Conservation (phyloP, 768 basidiomycete genomes). For the Tulasnella sp. region DNA sequence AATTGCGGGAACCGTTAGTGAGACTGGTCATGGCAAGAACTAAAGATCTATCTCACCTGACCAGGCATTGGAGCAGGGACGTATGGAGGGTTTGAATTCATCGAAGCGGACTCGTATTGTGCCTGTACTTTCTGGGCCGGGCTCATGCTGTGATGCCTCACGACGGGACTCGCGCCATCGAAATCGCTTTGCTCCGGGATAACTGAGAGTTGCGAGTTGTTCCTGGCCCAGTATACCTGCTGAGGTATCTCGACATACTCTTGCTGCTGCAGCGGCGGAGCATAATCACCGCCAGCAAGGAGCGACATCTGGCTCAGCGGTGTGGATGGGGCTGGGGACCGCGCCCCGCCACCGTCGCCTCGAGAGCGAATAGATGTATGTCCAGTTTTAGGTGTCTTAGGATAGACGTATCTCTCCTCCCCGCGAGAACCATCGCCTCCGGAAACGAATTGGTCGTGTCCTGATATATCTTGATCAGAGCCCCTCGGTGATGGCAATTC, state of each 20-base stretch:
- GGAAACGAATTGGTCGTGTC: too few relatives aligned
- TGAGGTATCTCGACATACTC: too few relatives aligned
- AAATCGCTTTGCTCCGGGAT: slow-evolving; percentile 9
- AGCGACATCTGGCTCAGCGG: slow-evolving; percentile 6
- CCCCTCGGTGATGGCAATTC: too few relatives aligned
- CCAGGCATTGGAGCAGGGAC: not conserved
- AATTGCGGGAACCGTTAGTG: not conserved
- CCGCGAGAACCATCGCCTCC: too few relatives aligned
- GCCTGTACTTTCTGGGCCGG: not conserved
- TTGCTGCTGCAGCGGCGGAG: too few relatives aligned
- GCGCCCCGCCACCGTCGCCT: too few relatives aligned
- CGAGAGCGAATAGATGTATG: too few relatives aligned
- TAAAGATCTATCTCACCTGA: not conserved
- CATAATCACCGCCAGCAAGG: not conserved
- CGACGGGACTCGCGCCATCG: slow-evolving; percentile 4
- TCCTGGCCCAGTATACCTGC: too few relatives aligned
- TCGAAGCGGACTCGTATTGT: slow-evolving; percentile 2
- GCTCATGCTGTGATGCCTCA: slow-evolving; percentile 1
- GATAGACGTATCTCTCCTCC: too few relatives aligned
- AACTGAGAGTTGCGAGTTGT: slow-evolving; percentile 1
- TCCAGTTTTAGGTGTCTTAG: too few relatives aligned
- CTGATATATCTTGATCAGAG: too few relatives aligned
- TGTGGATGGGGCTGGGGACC: not conserved
- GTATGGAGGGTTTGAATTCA: not conserved
- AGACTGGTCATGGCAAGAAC: not conserved